These are phyloP conservation scores for Leccinum fibrillosum DNA, from an alignment of 768 basidiomycete species.

Conservation along the genomic window DNA sequence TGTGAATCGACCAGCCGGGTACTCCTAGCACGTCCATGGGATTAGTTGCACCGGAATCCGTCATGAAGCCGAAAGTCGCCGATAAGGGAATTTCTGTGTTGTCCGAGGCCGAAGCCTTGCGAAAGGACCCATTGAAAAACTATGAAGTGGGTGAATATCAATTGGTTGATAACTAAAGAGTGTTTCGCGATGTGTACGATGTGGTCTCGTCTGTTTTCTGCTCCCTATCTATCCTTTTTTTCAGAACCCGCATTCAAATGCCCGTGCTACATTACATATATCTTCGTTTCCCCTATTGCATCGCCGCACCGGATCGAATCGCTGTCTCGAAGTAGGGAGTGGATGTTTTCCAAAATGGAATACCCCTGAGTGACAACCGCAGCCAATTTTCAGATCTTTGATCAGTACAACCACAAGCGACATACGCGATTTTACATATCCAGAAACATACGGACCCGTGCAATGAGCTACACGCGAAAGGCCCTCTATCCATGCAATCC, in stretches of 20 bases:
- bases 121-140: slow-evolving; percentile 80
- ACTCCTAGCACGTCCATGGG: slow-evolving; percentile 26
- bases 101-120: slow-evolving; percentile 73
- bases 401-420: slow-evolving; percentile 1
- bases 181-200: not conserved
- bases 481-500: slow-evolving; percentile 69
- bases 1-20: slow-evolving; percentile 16
- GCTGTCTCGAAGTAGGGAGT: not conserved
- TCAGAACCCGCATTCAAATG: not conserved
- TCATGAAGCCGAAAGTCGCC: slow-evolving; percentile 63
- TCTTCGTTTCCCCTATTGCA: slow-evolving; percentile 4
- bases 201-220: slow-evolving; percentile 2
- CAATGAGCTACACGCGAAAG: slow-evolving; percentile 50
- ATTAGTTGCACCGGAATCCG: slow-evolving; percentile 44
- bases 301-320: not conserved
- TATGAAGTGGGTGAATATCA: slow-evolving; percentile 38
- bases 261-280: not conserved
- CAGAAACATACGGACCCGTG: not conserved
- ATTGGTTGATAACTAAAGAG: slow-evolving; percentile 23
- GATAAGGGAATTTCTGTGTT: slow-evolving; percentile 40
- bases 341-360: slow-evolving; percentile 4
- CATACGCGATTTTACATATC: not conserved
- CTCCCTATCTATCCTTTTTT: slow-evolving; percentile 15
- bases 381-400: slow-evolving; percentile 7
- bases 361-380: slow-evolving; percentile 17